phyloP scores from a whole-genome alignment of 2,329 filamentous ascomycete species.

The Rachicladosporium sp. region DNA sequence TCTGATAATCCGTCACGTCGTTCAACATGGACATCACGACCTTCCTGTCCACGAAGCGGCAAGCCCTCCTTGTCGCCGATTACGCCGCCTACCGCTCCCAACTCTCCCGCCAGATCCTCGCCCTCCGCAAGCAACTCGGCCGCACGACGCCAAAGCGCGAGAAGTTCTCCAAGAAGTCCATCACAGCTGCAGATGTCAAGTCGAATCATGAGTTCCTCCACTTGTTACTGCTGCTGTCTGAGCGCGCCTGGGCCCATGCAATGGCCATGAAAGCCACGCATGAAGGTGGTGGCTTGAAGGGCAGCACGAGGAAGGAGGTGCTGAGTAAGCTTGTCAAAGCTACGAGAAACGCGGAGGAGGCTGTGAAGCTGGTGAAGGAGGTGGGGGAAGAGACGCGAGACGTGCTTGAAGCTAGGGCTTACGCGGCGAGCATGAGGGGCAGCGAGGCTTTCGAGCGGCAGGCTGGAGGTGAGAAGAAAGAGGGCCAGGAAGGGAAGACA shows the following conservation, averaged over 20 bases:
- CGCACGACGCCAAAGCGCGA: conserved; percentile 73
- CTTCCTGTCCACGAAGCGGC: conserved; percentile 65
- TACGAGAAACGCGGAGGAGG: conserved; percentile 52
- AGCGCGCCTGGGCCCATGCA: conserved; percentile 88
- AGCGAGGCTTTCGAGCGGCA: conserved; percentile 77
- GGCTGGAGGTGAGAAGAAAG: conserved; percentile 30
- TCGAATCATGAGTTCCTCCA: conserved; percentile 66
- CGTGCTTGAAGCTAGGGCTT: conserved; percentile 75
- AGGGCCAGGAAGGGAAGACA: conserved; percentile 19
- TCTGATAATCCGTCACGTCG: too few relatives aligned
- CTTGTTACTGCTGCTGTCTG: conserved; percentile 72
- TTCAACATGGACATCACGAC: conserved; percentile 74
- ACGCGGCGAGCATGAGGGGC: conserved; percentile 64
- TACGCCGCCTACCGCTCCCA: conserved; percentile 74
- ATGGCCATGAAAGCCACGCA: conserved; percentile 87
- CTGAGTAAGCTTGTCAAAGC: conserved; percentile 79
- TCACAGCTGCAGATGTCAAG: conserved; percentile 64
- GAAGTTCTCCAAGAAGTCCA: conserved; percentile 64
- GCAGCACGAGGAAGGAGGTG: conserved; percentile 74
- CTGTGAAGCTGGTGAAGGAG: conserved; percentile 56
- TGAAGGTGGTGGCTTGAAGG: conserved; percentile 47
- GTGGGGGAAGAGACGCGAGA: conserved; percentile 46
- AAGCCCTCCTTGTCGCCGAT: conserved; percentile 79
- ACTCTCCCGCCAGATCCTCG: conserved; percentile 68
- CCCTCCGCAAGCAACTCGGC: conserved; percentile 71